Evolutionary conservation across 2,329 filamentous ascomycete species (phyloP), one percentile per base, ranked within the genome.

Genomic region (Colletotrichum australisinense): DNA sequence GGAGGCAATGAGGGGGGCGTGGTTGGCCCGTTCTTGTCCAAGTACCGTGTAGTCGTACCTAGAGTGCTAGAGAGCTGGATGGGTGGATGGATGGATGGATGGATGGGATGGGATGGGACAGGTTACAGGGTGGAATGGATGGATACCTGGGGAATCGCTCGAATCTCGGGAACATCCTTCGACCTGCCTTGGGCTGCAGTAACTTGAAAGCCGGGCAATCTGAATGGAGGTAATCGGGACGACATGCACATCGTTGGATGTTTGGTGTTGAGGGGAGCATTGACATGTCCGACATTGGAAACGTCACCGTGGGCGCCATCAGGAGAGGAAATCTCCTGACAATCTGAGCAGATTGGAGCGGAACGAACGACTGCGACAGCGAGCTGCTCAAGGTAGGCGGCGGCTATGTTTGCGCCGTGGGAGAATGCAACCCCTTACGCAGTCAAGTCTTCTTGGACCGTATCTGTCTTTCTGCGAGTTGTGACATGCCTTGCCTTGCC

Each of bases 81-180:
- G 32, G 55, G 26, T 59, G 64, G 53, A 28, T 67, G 56, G 35
- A 32, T 56, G 66, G 66, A n/a, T n/a, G 66, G 58, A 42, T 24
- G 67, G 67, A 59, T 52, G 53, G 52, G 57, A 38, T 35, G 32
- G 28, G 63, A 65, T 24, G 63, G 30, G 30, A 65, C 35, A 52
- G 30, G 52, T 57, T 42, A 55, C 52, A 65, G 63, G 63, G 63
- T 42, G 42, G 42, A 49, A 49, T 49, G 42, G 42, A 22, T 64
- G 70, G 66, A 64, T 53, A 69, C 59, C 67, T 62, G 70, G 68
- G 63, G 65, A 68, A 49, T 67, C 69, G 69, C 69, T 72, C 69
- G 69, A 67, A 72, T 62, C 69, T 72, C 69, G 69, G 69, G 63
- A 65, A 71, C 38, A 26, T 22, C 53, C 46, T 42, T 52, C 32